A percentile compares a stretch with the other conserved stretches of the same genome.
phyloP scores from a whole-genome alignment of 768 basidiomycete genomes.

The Sistotremastrum suecicum region DNA sequence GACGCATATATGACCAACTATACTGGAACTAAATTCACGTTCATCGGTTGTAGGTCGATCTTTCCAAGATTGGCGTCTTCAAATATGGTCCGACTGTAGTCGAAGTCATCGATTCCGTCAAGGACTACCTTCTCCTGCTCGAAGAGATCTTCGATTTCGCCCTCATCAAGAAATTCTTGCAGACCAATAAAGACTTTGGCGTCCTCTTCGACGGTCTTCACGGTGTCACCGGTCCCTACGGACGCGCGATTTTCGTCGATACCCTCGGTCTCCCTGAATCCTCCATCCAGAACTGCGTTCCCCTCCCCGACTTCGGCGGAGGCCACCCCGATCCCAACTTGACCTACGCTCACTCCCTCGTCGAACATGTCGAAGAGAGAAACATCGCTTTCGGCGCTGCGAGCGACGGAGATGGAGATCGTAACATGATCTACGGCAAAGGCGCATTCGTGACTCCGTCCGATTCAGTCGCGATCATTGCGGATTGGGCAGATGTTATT shows the following conservation, averaged over 20 bases:
- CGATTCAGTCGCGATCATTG: conserved; percentile 97
- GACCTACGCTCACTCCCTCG: conserved; percentile 90
- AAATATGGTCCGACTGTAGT: conserved; percentile 75
- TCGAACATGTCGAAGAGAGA: conserved; percentile 78
- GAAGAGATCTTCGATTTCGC: conserved; percentile 89
- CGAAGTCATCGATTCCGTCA: conserved; percentile 87
- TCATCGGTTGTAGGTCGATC: conserved; percentile 44
- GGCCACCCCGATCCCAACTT: conserved; percentile 98
- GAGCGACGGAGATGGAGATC: conserved; percentile 92
- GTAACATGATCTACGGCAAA: conserved; percentile 99
- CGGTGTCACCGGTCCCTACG: conserved; percentile 97
- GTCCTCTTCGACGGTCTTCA: conserved; percentile 94
- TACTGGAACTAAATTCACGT: conserved; percentile 4
- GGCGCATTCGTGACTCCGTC: conserved; percentile 96
- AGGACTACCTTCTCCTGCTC: conserved; percentile 74
- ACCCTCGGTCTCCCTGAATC: conserved; percentile 66
- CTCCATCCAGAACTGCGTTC: conserved; percentile 81
- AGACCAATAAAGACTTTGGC: conserved; percentile 53
- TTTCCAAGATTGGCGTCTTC: conserved; percentile 67
- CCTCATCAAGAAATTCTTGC: conserved; percentile 81
- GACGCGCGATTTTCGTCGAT: conserved; percentile 71
- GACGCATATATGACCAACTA: neutral
- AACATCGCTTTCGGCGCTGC: conserved; percentile 90
- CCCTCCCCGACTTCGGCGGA: conserved; percentile 92
- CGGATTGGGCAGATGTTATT: conserved; percentile 83